A percentile compares a stretch with the other conserved stretches of the same genome.
phyloP scores from a whole-genome alignment of 1,284 basidiomycete genomes.

The Takashimella tepidaria region DNA sequence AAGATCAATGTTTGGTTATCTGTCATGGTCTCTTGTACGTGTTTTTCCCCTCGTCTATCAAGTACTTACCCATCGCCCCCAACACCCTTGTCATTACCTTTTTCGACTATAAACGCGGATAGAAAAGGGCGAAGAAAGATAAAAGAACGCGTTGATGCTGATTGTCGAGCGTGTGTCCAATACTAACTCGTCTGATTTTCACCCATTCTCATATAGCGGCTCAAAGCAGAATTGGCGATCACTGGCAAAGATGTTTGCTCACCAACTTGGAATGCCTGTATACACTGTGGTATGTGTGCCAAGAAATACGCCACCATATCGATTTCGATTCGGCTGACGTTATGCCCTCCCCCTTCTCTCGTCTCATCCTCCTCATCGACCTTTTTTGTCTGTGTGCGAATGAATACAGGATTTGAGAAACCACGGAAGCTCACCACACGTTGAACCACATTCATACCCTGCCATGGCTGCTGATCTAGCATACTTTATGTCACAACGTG shows the following conservation, averaged over 20 bases:
- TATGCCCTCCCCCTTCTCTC: not conserved
- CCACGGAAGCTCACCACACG: constrained; percentile 54
- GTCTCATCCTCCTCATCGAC: not conserved
- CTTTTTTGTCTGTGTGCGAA: not conserved
- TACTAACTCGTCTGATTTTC: too few species aligned
- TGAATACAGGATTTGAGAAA: constrained; percentile 53
- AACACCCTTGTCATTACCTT: too few species aligned
- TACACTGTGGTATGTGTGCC: constrained; percentile 49
- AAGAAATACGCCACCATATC: not conserved
- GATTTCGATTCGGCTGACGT: too few species aligned
- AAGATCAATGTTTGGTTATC: constrained; percentile 47
- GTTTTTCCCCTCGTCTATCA: too few species aligned
- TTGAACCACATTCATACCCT: constrained; percentile 49
- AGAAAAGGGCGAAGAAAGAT: too few species aligned
- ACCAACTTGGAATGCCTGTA: constrained; percentile 50
- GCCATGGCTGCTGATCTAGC: constrained; percentile 50
- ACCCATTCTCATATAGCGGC: constrained; percentile 37
- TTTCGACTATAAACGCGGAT: too few species aligned
- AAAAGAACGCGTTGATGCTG: too few species aligned
- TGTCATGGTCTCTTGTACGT: constrained; percentile 52
- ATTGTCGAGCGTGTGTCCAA: too few species aligned
- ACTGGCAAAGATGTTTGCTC: constrained; percentile 51
- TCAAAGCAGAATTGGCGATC: constrained; percentile 58
- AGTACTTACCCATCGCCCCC: too few species aligned
- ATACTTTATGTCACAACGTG: constrained; percentile 47